These are phyloP conservation scores for Penicillium nucicola DNA, from an alignment of 495 filamentous ascomycete species.

Conservation along the genomic window DNA sequence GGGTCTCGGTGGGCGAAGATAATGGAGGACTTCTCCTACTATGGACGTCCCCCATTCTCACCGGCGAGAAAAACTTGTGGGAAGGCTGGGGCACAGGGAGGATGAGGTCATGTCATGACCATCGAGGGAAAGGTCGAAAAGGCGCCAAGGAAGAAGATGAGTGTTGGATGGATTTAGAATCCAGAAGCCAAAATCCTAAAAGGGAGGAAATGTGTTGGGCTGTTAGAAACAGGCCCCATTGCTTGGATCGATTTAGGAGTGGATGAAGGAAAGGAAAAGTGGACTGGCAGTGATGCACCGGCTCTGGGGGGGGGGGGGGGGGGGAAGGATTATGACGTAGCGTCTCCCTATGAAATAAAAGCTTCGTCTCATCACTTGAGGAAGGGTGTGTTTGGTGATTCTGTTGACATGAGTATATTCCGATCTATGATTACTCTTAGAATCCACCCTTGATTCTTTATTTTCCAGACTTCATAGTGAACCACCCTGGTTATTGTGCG, in stretches of 20 bases:
- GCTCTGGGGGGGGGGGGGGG: conserved; percentile 27
- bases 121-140: conserved; percentile 13
- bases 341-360: conserved; percentile 18
- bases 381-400: background rate
- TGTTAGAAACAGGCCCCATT: conserved; percentile 23
- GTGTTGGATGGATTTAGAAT: conserved; percentile 10
- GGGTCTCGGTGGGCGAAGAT: conserved; percentile 41
- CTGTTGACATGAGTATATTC: no score
- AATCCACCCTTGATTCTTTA: no score
- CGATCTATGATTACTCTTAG: background rate
- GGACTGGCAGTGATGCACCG: conserved; percentile 29
- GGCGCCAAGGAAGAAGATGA: background rate
- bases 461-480: no score
- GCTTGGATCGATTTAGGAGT: conserved; percentile 30
- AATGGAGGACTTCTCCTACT: conserved; percentile 41
- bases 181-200: background rate
- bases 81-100: conserved; percentile 33
- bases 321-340: conserved; percentile 36
- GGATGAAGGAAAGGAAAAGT: conserved; percentile 20
- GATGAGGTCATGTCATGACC: conserved; percentile 37
- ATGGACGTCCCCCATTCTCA: conserved; percentile 39
- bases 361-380: background rate
- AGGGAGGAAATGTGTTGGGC: conserved; percentile 9
- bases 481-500: no score
- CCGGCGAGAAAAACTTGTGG: conserved; percentile 32